Conservation (phyloP, 2,329 filamentous ascomycete genomes). For the Niveomyces coronatus region DNA sequence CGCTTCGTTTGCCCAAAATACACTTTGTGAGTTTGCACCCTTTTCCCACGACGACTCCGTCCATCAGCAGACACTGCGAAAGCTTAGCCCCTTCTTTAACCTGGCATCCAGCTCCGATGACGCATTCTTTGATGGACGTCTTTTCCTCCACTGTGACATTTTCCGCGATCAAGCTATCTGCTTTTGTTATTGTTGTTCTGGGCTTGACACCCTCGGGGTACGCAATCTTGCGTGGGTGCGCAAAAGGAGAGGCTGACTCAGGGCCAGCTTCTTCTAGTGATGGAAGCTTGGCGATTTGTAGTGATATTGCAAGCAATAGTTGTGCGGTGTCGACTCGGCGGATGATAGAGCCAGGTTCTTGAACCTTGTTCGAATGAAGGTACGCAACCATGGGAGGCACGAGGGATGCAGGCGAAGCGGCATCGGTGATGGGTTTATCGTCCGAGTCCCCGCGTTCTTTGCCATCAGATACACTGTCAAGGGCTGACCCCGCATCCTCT, state of each 20-base stretch:
- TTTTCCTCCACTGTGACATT: conserved; percentile 87
- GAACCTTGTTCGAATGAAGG: conserved; percentile 51
- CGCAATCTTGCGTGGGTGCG: conserved; percentile 69
- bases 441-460: conserved; percentile 8
- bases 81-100: conserved; percentile 80
- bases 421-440: background rate
- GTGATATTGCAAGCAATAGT: conserved; percentile 69
- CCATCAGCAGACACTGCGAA: conserved; percentile 85
- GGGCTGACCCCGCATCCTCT: conserved; percentile 26
- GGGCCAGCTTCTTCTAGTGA: conserved; percentile 53
- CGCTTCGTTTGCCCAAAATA: conserved; percentile 70
- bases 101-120: conserved; percentile 78
- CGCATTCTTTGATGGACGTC: conserved; percentile 82
- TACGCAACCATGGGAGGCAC: conserved; percentile 74
- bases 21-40: conserved; percentile 79
- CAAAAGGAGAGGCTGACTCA: conserved; percentile 56
- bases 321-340: conserved; percentile 82
- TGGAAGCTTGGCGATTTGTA: conserved; percentile 78
- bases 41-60: conserved; percentile 75
- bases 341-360: conserved; percentile 51
- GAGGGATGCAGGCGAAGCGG: conserved; percentile 3
- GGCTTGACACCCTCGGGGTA: conserved; percentile 73
- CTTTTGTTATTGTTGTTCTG: conserved; percentile 70
- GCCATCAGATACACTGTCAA: conserved; percentile 20
- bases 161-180: conserved; percentile 74